A percentile compares a stretch with the other conserved stretches of the same genome.
phyloP scores from a whole-genome alignment of 2,329 filamentous ascomycete species.

The Cladosporium sp. region DNA sequence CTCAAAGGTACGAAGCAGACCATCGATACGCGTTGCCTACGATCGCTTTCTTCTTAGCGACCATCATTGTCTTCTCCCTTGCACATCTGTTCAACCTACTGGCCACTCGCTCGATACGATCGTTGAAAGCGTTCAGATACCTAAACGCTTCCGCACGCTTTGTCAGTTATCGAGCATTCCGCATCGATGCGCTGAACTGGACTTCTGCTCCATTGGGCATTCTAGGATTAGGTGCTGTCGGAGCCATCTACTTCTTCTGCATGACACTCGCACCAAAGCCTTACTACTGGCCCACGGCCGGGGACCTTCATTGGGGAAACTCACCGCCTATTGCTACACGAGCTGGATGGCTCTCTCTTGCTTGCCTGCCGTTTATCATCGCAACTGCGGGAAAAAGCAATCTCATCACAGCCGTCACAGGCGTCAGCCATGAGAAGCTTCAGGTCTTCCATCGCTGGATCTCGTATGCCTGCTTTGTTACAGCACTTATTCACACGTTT shows the following conservation, averaged over 20 bases:
- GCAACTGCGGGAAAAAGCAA: conserved; percentile 48
- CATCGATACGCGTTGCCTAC: conserved; percentile 51
- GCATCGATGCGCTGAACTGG: conserved; percentile 34
- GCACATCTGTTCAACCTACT: not conserved
- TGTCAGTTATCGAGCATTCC: conserved; percentile 40
- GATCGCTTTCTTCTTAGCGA: conserved; percentile 49
- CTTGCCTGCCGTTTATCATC: conserved; percentile 50
- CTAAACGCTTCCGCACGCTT: conserved; percentile 36
- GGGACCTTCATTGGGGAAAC: conserved; percentile 33
- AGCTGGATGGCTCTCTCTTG: conserved; percentile 51
- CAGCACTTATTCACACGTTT: conserved; percentile 57
- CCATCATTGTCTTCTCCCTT: conserved; percentile 43
- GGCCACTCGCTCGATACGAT: conserved; percentile 12
- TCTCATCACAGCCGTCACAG: conserved; percentile 51
- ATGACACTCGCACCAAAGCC: conserved; percentile 38
- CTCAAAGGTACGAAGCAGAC: conserved; percentile 50
- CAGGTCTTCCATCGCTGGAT: conserved; percentile 55
- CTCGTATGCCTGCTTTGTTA: conserved; percentile 53
- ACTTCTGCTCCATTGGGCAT: conserved; percentile 45
- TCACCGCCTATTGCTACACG: conserved; percentile 53
- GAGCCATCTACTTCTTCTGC: conserved; percentile 46
- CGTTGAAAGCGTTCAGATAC: conserved; percentile 30
- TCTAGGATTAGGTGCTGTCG: conserved; percentile 37
- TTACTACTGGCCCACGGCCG: conserved; percentile 53
- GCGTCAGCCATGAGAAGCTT: conserved; percentile 55